Base-by-base conservation (phyloP, 192 early-diverging fungal species). In the Mortierella alpina region DNA sequence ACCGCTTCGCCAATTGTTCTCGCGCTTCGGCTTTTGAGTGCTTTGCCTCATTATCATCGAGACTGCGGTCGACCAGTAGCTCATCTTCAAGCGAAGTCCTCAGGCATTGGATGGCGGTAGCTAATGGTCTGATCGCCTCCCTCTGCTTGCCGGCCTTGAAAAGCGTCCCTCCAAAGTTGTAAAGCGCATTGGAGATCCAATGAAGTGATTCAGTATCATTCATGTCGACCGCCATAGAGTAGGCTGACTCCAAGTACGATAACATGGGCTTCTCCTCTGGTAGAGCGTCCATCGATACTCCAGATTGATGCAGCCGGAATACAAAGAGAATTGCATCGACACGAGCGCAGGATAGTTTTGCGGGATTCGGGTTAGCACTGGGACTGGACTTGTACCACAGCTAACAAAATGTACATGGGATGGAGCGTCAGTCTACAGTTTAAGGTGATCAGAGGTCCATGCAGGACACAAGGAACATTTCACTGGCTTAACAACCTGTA, bases 131-230 rank as follows among this genome's bases (percentile, higher is more conserved):
- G 9, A 84, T 65, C 0, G 88, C 86, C 45, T 66, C 68, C 5
- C 51, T 9, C 39, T 72, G 73, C 17, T 66, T 63, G 22, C 73
- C 66, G 0, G 66, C 42, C 5, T 75, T 84, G 62, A 70, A 84
- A 11, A 84, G 77, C 2, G 60, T 48, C 6, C 74, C 85, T 2
- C 91, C 90, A 39, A 86, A 63, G 40, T 82, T 84, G 66, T 84
- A 87, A 49, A 85, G 88, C 1, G 85, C 75, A n/a, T 72, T 84
- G 5, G 90, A 86, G 10, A 88, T 83, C 84, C 85, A 89, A 20
- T 66, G 70, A 40, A 86, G 68, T 5, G 88, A 89, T 55, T 85
- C 85, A 8, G n/a, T 52, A 56, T 73, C 69, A 22, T 48, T 51
- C 55, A 75, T 82, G 17, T 56, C 51, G n/a, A 42, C 68, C 8